Conservation (phyloP, 2,329 filamentous ascomycete species). For the Penicillium sp. region DNA sequence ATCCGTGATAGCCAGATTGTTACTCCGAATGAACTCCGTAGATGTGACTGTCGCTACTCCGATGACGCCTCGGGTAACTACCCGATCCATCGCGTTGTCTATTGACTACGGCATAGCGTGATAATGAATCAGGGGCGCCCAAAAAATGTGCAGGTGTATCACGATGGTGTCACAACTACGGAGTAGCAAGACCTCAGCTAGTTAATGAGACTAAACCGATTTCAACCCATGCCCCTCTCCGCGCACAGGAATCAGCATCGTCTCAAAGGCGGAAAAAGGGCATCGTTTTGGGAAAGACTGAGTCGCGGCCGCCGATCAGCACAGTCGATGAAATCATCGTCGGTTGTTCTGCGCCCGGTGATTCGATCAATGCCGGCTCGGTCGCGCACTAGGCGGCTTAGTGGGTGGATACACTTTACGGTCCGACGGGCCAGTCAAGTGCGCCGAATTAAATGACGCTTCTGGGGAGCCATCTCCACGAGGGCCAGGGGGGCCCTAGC, state of each 20-base stretch:
- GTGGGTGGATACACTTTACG: conserved; percentile 11
- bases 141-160: not conserved
- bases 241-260: not conserved
- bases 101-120: not conserved
- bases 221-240: not conserved
- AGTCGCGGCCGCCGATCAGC: conserved; percentile 11
- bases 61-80: not conserved
- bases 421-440: conserved; percentile 12
- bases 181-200: not conserved
- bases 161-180: conserved; percentile 4
- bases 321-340: conserved; percentile 22
- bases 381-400: conserved; percentile 14
- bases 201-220: not conserved
- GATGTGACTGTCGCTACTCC: not conserved
- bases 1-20: not conserved
- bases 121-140: not conserved
- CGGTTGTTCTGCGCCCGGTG: conserved; percentile 10
- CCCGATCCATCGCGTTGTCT: not conserved
- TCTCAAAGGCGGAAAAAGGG: not conserved
- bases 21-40: not conserved
- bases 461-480: conserved; percentile 19
- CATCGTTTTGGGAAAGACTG: not conserved
- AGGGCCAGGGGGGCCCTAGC: conserved; percentile 6
- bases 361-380: conserved; percentile 17
- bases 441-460: conserved; percentile 26